Conservation (phyloP, 495 filamentous ascomycete genomes). For the Hyaloscypha bicolor region DNA sequence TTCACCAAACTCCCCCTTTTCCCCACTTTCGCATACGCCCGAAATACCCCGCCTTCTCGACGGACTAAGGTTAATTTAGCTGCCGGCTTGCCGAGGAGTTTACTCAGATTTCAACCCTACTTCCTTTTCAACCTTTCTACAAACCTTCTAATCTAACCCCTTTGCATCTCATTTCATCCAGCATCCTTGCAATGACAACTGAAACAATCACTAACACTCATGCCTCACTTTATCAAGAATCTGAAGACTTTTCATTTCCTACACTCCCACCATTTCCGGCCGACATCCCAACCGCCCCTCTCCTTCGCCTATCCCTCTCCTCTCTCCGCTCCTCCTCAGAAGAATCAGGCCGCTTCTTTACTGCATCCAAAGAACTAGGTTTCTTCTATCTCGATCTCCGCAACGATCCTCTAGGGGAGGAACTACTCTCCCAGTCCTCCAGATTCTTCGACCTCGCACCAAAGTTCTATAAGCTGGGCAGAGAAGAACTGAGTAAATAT, state of each 20-base stretch:
- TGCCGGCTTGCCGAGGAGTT: no score
- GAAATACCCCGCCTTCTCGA: no score
- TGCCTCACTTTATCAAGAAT: background rate
- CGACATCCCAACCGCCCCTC: slow-evolving; percentile 53
- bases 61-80: no score
- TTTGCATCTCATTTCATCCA: no score
- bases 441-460: slow-evolving; percentile 48
- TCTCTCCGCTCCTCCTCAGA: slow-evolving; percentile 45
- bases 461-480: slow-evolving; percentile 48
- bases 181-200: background rate
- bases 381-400: slow-evolving; percentile 65
- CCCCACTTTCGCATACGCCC: no score
- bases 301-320: slow-evolving; percentile 54
- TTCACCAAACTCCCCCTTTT: no score
- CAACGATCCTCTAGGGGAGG: slow-evolving; percentile 40
- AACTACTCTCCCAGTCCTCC: slow-evolving; percentile 47
- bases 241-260: slow-evolving; percentile 12
- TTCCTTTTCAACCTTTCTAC: no score
- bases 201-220: background rate
- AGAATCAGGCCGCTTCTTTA: slow-evolving; percentile 50
- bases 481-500: slow-evolving; percentile 57
- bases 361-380: slow-evolving; percentile 55
- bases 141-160: no score
- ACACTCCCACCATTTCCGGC: slow-evolving; percentile 52
- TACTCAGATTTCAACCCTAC: no score